These are phyloP conservation scores for Prunus yedoensis DNA, from an alignment of 331 rosid species.

Conservation along the genomic window DNA sequence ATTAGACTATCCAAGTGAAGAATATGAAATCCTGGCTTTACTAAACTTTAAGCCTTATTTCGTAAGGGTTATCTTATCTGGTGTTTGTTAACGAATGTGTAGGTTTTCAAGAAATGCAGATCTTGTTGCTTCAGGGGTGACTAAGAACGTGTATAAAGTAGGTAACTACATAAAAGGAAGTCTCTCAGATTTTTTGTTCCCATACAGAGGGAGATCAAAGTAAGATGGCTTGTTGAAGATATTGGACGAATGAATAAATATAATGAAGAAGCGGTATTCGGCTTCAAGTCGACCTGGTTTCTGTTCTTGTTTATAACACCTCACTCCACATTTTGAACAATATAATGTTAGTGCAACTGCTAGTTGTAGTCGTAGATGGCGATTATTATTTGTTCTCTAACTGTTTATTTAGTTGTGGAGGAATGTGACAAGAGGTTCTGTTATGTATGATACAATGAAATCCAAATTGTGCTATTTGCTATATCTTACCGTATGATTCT, in stretches of 20 bases:
- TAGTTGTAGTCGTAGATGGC: not conserved
- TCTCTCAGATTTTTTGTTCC: not conserved
- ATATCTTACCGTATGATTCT: not conserved
- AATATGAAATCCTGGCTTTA: not conserved
- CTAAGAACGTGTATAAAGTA: constrained; percentile 18
- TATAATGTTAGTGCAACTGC: not conserved
- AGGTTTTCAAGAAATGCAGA: constrained; percentile 27
- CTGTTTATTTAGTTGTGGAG: not conserved
- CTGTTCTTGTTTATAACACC: not conserved
- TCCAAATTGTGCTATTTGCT: not conserved
- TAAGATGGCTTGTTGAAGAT: not conserved
- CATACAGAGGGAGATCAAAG: constrained; percentile 13
- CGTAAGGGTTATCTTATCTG: not conserved
- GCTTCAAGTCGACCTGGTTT: not conserved
- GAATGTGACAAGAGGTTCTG: not conserved
- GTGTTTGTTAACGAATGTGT: not conserved
- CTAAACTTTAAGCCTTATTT: not conserved
- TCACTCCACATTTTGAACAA: not conserved
- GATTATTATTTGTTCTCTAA: not conserved
- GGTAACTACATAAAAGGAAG: constrained; percentile 15
- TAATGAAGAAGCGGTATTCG: not conserved
- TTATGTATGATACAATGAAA: not conserved
- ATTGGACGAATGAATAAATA: not conserved
- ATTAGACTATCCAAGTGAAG: not conserved
- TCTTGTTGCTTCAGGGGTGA: constrained; percentile 21